These are phyloP conservation scores for Trapa bicornis DNA, from an alignment of 345 rosid genomes.

Conservation along the genomic window DNA sequence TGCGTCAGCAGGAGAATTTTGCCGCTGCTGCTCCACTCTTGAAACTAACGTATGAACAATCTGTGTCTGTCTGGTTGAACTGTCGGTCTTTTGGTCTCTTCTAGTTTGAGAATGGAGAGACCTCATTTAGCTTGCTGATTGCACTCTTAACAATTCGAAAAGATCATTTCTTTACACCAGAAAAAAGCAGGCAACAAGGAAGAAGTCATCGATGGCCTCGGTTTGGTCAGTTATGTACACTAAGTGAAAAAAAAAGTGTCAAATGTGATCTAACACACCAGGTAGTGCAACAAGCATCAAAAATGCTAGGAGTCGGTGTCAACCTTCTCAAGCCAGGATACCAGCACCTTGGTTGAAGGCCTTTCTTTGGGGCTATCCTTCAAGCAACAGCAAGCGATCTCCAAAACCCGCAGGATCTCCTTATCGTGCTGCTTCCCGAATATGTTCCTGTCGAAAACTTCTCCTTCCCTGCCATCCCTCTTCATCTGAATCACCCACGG, in stretches of 20 bases:
- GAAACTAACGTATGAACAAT: too few species aligned
- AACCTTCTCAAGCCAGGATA: slow-evolving; percentile 49
- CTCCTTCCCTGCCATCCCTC: slow-evolving; percentile 45
- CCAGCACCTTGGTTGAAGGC: slow-evolving; percentile 56
- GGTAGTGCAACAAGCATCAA: not conserved
- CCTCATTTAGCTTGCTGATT: too few species aligned
- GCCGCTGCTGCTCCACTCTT: too few species aligned
- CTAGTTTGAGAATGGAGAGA: too few species aligned
- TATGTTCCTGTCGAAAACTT: slow-evolving; percentile 54
- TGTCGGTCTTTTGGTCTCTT: not conserved
- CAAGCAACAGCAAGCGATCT: slow-evolving; percentile 62
- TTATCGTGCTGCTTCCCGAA: slow-evolving; percentile 46
- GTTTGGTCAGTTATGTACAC: not conserved
- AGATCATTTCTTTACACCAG: too few species aligned
- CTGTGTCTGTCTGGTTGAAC: too few species aligned
- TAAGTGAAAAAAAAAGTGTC: not conserved
- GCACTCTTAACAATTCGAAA: too few species aligned
- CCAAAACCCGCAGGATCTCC: slow-evolving; percentile 48
- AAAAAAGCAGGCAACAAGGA: too few species aligned
- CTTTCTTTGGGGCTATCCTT: slow-evolving; percentile 45
- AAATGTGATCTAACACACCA: not conserved
- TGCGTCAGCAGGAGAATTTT: not conserved
- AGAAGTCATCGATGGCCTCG: too few species aligned
- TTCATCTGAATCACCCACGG: slow-evolving; percentile 60
- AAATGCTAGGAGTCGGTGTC: not conserved